Evolutionary conservation across 306 rosid genomes (phyloP).

Genomic region (Pyrus communis): DNA sequence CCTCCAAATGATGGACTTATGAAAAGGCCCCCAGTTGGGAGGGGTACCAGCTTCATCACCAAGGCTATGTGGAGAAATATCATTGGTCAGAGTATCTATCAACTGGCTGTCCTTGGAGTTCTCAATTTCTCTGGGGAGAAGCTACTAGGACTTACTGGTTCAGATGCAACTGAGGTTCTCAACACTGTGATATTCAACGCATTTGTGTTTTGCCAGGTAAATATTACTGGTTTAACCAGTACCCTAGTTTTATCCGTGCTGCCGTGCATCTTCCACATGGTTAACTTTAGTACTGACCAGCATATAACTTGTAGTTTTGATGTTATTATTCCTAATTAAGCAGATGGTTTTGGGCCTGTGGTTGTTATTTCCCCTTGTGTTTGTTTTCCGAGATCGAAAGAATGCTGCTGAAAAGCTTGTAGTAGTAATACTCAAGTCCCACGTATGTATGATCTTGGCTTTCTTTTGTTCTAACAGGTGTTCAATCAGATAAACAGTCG

Average conservation of each 20-base stretch:
- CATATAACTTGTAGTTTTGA: neutral
- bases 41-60: conserved; percentile 69
- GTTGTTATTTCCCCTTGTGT: neutral
- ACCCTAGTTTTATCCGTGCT: neutral
- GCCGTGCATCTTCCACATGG: neutral
- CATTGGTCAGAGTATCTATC: conserved; percentile 88
- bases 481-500: conserved; percentile 93
- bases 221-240: neutral
- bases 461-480: conserved; percentile 42
- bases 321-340: neutral
- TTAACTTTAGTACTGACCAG: neutral
- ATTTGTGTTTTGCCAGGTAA: conserved; percentile 94
- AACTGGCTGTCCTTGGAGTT: conserved; percentile 55
- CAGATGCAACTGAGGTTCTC: conserved; percentile 55
- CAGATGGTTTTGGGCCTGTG: neutral
- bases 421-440: neutral
- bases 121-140: conserved; percentile 61
- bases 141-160: conserved; percentile 55
- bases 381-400: too few relatives aligned
- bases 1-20: conserved; percentile 82
- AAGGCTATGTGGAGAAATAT: conserved; percentile 94
- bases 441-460: neutral
- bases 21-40: conserved; percentile 62
- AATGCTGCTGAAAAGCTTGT: neutral
- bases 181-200: conserved; percentile 86